Conservation (phyloP, 768 basidiomycete genomes). For the Coprinellus aureogranulatus region DNA sequence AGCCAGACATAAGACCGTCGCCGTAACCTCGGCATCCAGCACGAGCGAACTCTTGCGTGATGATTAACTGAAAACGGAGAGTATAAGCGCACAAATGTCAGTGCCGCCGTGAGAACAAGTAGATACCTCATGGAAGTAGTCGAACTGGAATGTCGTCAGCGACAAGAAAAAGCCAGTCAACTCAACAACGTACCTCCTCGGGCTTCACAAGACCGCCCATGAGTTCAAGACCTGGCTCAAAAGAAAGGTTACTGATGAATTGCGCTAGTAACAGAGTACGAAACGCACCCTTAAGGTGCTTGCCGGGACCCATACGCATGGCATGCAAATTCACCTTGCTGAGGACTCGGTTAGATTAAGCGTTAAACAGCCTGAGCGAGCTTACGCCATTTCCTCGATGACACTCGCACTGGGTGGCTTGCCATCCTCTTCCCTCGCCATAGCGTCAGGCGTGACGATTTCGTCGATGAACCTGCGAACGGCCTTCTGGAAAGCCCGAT, state of each 20-base stretch:
- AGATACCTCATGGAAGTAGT: constrained; percentile 79
- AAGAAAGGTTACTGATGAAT: background rate
- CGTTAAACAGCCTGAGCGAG: constrained; percentile 10
- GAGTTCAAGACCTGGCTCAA: constrained; percentile 42
- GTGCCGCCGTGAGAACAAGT: background rate
- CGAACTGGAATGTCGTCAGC: constrained; percentile 50
- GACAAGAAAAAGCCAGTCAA: background rate
- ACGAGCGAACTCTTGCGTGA: constrained; percentile 76
- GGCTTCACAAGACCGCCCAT: constrained; percentile 80
- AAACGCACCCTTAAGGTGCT: constrained; percentile 61
- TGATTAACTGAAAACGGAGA: constrained; percentile 49
- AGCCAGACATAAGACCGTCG: constrained; percentile 72
- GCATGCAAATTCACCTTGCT: constrained; percentile 75
- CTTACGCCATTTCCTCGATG: constrained; percentile 70
- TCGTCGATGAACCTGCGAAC: constrained; percentile 76
- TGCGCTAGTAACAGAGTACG: background rate
- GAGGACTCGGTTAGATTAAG: background rate
- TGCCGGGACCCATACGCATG: constrained; percentile 92
- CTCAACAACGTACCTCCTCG: constrained; percentile 53
- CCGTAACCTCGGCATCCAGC: constrained; percentile 73
- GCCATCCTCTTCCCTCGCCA: constrained; percentile 81
- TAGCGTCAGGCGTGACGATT: constrained; percentile 55
- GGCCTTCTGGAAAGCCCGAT: constrained; percentile 58
- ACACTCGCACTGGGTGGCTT: constrained; percentile 79
- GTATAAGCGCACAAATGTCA: background rate